phyloP scores from a whole-genome alignment of 176 grass and related monocot species.

The Guadua angustifolia region DNA sequence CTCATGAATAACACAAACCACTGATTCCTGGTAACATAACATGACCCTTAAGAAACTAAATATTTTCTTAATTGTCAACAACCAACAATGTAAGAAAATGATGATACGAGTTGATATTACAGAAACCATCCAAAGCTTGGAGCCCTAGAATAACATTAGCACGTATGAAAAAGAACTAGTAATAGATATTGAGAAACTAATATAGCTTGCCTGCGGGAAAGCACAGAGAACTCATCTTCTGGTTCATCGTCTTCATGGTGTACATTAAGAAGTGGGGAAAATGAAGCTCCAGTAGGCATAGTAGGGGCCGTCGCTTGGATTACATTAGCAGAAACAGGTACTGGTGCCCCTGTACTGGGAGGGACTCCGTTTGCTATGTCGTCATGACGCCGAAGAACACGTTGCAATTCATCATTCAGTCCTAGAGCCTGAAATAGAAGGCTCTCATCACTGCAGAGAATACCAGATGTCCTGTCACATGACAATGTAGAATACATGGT shows the following conservation, averaged over 20 bases:
- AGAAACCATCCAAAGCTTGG: constrained; percentile 10
- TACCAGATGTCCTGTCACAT: constrained; percentile 18
- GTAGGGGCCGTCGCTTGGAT: constrained; percentile 55
- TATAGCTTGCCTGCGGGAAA: constrained; percentile 72
- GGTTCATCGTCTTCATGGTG: constrained; percentile 77
- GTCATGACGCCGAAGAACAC: constrained; percentile 87
- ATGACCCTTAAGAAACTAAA: not conserved
- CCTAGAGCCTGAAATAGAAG: constrained; percentile 85
- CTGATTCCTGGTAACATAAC: not conserved
- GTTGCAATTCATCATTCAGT: constrained; percentile 90
- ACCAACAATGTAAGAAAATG: not conserved
- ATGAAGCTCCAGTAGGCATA: constrained; percentile 51
- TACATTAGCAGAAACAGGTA: constrained; percentile 47
- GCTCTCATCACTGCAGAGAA: constrained; percentile 80
- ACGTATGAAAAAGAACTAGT: constrained; percentile 21
- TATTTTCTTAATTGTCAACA: constrained; percentile 14
- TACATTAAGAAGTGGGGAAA: constrained; percentile 80
- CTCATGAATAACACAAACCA: constrained; percentile 24
- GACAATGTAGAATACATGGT: constrained; percentile 17
- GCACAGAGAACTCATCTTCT: constrained; percentile 75
- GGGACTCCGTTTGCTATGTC: constrained; percentile 69
- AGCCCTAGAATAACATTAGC: constrained; percentile 30
- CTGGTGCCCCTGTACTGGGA: constrained; percentile 36
- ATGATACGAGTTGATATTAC: not conserved
- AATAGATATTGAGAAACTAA: not conserved